Percentiles rank a stretch among this genome's conserved stretches.
phyloP scores from a whole-genome alignment of 129 eudicot species.

The Flaveria trinervia region DNA sequence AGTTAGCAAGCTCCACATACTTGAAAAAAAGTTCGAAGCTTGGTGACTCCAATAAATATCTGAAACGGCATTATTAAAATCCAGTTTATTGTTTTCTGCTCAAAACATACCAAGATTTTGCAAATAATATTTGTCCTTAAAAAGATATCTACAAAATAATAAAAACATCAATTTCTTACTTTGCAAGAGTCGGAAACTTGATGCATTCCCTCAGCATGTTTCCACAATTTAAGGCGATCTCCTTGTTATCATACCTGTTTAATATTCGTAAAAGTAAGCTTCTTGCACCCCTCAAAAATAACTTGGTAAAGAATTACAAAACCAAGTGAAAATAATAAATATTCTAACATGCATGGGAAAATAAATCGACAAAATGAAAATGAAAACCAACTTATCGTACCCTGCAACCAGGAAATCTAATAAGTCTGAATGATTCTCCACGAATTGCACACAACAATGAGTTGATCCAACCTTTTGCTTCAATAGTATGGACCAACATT shows the following conservation, averaged over 20 bases:
- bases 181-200: conserved; percentile 86
- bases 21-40: conserved; percentile 93
- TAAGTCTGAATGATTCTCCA: conserved; percentile 87
- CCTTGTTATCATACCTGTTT: conserved; percentile 97
- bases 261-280: conserved; percentile 24
- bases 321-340: not conserved
- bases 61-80: conserved; percentile 41
- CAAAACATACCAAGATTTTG: conserved; percentile 5
- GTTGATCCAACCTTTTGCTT: conserved; percentile 85
- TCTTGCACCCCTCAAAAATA: conserved; percentile 21
- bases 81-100: conserved; percentile 12
- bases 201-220: conserved; percentile 96
- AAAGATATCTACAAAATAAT: conserved; percentile 11
- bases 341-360: conserved; percentile 5
- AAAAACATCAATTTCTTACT: conserved; percentile 56
- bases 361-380: not conserved
- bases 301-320: not conserved
- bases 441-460: conserved; percentile 68
- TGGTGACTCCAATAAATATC: conserved; percentile 91
- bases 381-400: conserved; percentile 43
- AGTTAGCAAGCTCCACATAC: conserved; percentile 88
- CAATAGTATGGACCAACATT: conserved; percentile 87
- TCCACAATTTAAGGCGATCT: conserved; percentile 87
- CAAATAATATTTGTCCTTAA: not conserved
- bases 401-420: conserved; percentile 88